Percentiles rank a stretch among this genome's conserved stretches.
Evolutionary conservation across 257 asterid species (phyloP).

Genomic region (Solanum ossicruentum): DNA sequence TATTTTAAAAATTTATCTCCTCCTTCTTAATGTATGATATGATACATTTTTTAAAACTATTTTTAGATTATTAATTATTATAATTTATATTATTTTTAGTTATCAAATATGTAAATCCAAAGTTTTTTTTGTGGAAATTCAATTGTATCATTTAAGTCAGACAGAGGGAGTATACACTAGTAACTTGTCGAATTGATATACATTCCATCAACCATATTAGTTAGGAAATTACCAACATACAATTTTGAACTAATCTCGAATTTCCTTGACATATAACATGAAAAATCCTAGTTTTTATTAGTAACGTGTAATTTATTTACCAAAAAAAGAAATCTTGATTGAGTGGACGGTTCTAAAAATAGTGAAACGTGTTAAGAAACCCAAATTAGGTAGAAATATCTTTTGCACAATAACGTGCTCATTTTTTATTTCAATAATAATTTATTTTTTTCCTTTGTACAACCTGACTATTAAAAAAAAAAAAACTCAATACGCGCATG

Average conservation of each 20-base stretch:
- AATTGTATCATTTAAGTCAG: no score
- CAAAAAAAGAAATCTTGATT: not conserved
- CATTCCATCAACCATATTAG: not conserved
- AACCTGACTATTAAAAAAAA: not conserved
- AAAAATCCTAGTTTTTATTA: not conserved
- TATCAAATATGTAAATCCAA: no score
- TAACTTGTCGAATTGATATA: not conserved
- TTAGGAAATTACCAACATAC: not conserved
- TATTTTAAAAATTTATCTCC: no score
- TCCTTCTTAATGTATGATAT: no score
- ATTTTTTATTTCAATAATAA: conserved; percentile 1
- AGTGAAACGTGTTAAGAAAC: not conserved
- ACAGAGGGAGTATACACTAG: not conserved
- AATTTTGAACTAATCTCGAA: not conserved
- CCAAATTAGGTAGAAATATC: conserved; percentile 18
- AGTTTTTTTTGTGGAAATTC: no score
- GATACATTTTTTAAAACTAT: no score
- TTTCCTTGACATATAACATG: not conserved
- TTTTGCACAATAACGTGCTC: conserved; percentile 47
- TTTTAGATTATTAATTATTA: no score
- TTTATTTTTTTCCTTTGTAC: not conserved
- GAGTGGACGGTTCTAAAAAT: not conserved
- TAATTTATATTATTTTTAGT: no score
- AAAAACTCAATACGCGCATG: not conserved
- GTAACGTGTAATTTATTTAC: not conserved